phyloP scores from a whole-genome alignment of 192 early-diverging fungal species.

The Gorgonomyces haynaldii region DNA sequence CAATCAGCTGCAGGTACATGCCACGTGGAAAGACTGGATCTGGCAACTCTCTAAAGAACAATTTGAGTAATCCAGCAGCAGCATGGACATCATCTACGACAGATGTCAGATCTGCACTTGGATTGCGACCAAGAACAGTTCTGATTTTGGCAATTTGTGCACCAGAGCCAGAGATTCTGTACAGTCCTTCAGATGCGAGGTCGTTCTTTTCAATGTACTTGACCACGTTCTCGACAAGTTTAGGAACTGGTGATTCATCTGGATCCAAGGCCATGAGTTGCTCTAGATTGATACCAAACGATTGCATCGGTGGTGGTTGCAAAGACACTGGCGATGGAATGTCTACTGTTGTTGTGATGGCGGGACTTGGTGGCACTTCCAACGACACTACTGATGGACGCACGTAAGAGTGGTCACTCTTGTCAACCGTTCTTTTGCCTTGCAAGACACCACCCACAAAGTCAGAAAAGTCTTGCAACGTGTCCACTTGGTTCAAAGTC shows the following conservation, averaged over 20 bases:
- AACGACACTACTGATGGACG: background rate
- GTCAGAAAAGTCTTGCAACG: constrained; percentile 28
- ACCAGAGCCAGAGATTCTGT: constrained; percentile 75
- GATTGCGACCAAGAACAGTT: constrained; percentile 61
- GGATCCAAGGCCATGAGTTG: constrained; percentile 46
- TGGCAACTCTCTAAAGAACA: constrained; percentile 92
- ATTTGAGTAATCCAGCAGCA: constrained; percentile 74
- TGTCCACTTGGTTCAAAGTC: constrained; percentile 26
- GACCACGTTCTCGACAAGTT: constrained; percentile 68
- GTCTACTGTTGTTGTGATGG: constrained; percentile 16
- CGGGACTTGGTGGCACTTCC: background rate
- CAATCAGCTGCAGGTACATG: constrained; percentile 56
- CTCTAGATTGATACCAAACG: constrained; percentile 69
- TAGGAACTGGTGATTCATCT: constrained; percentile 61
- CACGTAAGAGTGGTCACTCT: constrained; percentile 26
- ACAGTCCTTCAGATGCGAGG: constrained; percentile 62
- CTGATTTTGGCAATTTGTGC: constrained; percentile 63
- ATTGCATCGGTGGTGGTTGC: constrained; percentile 12
- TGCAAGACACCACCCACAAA: constrained; percentile 20
- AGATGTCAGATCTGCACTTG: constrained; percentile 32
- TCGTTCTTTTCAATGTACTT: constrained; percentile 68
- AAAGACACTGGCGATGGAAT: constrained; percentile 28
- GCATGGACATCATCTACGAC: constrained; percentile 70
- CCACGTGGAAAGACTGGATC: constrained; percentile 67
- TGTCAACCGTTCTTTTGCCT: constrained; percentile 14